Conservation (phyloP, 2,329 filamentous ascomycete genomes). For the Dactylonectria macrodidyma region DNA sequence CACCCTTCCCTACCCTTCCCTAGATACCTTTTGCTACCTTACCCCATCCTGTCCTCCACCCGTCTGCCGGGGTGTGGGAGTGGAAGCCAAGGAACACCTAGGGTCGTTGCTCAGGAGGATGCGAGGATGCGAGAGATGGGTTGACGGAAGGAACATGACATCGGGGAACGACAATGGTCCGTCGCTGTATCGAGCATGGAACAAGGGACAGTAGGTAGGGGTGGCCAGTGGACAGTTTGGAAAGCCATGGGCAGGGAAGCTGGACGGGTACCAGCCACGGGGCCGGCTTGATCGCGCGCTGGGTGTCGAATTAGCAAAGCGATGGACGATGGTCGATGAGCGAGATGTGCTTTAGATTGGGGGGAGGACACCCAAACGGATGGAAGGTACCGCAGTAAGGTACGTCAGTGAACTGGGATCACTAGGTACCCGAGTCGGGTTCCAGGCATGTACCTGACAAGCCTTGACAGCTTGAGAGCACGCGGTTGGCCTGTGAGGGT, state of each 20-base stretch:
- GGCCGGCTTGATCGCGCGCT: not conserved
- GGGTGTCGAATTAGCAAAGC: slow-evolving; percentile 6
- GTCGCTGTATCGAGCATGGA: slow-evolving; percentile 19
- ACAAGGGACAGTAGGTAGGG: slow-evolving; percentile 15
- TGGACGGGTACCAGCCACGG: slow-evolving; percentile 4
- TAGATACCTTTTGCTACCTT: not conserved
- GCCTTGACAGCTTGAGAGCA: not conserved
- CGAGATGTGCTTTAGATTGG: slow-evolving; percentile 45
- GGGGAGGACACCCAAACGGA: slow-evolving; percentile 39
- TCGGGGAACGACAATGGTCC: slow-evolving; percentile 6
- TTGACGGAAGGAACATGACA: slow-evolving; percentile 15
- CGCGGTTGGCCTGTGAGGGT: slow-evolving; percentile 21
- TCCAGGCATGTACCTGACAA: slow-evolving; percentile 23
- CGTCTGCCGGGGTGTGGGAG: slow-evolving; percentile 33
- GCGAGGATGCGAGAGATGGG: slow-evolving; percentile 11
- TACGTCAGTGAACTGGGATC: slow-evolving; percentile 46
- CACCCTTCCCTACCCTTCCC: slow-evolving; percentile 15
- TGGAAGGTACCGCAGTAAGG: slow-evolving; percentile 45
- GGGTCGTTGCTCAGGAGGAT: not conserved
- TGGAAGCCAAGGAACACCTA: slow-evolving; percentile 27
- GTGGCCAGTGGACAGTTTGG: slow-evolving; percentile 7
- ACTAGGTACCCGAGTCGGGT: slow-evolving; percentile 24
- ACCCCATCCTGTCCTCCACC: slow-evolving; percentile 25
- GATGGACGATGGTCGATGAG: slow-evolving; percentile 34
- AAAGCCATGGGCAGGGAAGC: not conserved